These are phyloP conservation scores for Apiospora aurea DNA, from an alignment of 2,329 filamentous ascomycete species.

Conservation along the genomic window DNA sequence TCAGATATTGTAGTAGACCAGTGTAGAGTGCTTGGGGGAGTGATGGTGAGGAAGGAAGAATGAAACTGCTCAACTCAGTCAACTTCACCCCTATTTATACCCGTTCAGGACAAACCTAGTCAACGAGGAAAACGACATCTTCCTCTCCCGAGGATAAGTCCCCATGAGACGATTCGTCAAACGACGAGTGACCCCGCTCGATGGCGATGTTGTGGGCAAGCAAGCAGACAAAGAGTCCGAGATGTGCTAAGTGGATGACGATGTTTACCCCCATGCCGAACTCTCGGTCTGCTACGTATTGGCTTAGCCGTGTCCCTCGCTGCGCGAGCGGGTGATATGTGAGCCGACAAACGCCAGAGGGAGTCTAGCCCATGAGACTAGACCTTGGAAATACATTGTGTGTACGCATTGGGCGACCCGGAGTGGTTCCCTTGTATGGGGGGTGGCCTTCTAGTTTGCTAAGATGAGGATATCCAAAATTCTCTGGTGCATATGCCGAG, in stretches of 20 bases:
- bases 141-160: conserved; percentile 34
- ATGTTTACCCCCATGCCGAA: conserved; percentile 23
- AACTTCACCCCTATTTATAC: conserved; percentile 69
- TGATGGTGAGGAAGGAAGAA: conserved; percentile 59
- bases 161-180: conserved; percentile 41
- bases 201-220: conserved; percentile 40
- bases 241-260: conserved; percentile 25
- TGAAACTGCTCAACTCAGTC: conserved; percentile 50
- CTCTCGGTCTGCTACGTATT: conserved; percentile 26
- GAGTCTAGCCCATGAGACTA: conserved; percentile 24
- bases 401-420: conserved; percentile 8
- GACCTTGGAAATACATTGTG: conserved; percentile 26
- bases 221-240: conserved; percentile 19
- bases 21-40: conserved; percentile 43
- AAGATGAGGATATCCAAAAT: conserved; percentile 32
- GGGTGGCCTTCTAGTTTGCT: conserved; percentile 26
- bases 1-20: conserved; percentile 20
- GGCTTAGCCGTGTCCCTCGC: conserved; percentile 20
- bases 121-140: conserved; percentile 40
- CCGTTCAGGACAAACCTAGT: conserved; percentile 47
- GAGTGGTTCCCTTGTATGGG: conserved; percentile 22
- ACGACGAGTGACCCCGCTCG: conserved; percentile 46
- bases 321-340: conserved; percentile 24
- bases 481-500: conserved; percentile 49
- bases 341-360: conserved; percentile 26